A percentile compares a stretch with the other conserved stretches of the same genome.
phyloP scores from a whole-genome alignment of 2,329 filamentous ascomycete genomes.

The Alternaria panax region DNA sequence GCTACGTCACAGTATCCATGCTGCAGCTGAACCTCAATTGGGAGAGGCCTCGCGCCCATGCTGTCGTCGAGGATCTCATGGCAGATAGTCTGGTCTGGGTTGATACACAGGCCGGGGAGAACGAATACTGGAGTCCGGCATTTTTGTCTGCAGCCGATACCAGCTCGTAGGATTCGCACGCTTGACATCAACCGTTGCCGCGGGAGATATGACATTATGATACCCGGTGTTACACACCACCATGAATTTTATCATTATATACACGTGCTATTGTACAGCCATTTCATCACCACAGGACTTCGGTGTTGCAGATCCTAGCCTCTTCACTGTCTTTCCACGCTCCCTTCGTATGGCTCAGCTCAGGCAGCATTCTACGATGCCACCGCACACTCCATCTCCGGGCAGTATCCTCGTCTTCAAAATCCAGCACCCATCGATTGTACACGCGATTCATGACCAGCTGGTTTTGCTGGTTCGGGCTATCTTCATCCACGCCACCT shows the following conservation, averaged over 20 bases:
- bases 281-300: constrained; percentile 57
- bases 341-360: constrained; percentile 16
- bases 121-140: constrained; percentile 91
- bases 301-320: constrained; percentile 53
- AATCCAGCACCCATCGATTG: constrained; percentile 63
- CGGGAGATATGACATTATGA: constrained; percentile 12
- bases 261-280: neutral
- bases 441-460: constrained; percentile 48
- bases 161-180: neutral
- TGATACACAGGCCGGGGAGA: constrained; percentile 83
- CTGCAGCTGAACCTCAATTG: constrained; percentile 84
- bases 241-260: neutral
- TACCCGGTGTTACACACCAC: constrained; percentile 21
- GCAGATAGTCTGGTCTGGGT: constrained; percentile 93
- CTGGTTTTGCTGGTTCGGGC: constrained; percentile 28
- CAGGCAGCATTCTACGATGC: constrained; percentile 58
- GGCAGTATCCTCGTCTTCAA: constrained; percentile 63
- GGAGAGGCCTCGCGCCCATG: constrained; percentile 83
- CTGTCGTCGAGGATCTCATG: constrained; percentile 88
- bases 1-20: constrained; percentile 90
- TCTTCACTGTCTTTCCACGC: constrained; percentile 46
- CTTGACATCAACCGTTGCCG: neutral
- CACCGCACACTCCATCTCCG: constrained; percentile 60
- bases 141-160: constrained; percentile 62
- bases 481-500: constrained; percentile 12